Percentiles rank a stretch among this genome's conserved stretches.
Conservation (phyloP, 1,139 yeast species). For the Geotrichum citri-aurantii region DNA sequence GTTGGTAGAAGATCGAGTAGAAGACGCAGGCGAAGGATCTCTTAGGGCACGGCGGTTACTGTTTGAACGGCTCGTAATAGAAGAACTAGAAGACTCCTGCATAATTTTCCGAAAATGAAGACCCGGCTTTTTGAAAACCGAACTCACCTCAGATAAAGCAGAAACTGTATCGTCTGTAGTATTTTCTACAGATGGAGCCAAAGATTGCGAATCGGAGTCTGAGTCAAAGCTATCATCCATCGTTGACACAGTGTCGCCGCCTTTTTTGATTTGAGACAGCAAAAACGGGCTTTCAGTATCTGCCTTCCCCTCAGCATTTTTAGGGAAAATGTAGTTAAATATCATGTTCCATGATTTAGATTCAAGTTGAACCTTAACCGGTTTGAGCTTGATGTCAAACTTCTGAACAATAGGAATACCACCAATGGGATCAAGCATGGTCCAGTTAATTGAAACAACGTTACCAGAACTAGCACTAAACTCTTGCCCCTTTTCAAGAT, state of each 20-base stretch:
- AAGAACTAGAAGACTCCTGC: background rate
- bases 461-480: constrained; percentile 25
- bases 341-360: constrained; percentile 57
- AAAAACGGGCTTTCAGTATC: constrained; percentile 25
- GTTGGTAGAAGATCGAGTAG: background rate
- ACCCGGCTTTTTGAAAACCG: background rate
- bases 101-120: background rate
- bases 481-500: constrained; percentile 24
- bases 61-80: background rate
- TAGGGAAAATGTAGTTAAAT: constrained; percentile 62
- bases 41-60: background rate
- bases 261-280: constrained; percentile 2
- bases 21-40: background rate
- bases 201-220: background rate
- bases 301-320: constrained; percentile 31
- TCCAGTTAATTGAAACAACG: constrained; percentile 60
- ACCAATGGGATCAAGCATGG: constrained; percentile 72
- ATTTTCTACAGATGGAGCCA: background rate
- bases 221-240: constrained; percentile 2
- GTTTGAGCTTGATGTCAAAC: constrained; percentile 49
- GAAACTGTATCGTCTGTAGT: background rate
- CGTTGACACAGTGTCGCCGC: constrained; percentile 10
- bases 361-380: constrained; percentile 69
- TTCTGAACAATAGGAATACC: constrained; percentile 68
- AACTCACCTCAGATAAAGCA: background rate